Conservation (phyloP, 2,329 filamentous ascomycete genomes). For the Fusarium floridanum region DNA sequence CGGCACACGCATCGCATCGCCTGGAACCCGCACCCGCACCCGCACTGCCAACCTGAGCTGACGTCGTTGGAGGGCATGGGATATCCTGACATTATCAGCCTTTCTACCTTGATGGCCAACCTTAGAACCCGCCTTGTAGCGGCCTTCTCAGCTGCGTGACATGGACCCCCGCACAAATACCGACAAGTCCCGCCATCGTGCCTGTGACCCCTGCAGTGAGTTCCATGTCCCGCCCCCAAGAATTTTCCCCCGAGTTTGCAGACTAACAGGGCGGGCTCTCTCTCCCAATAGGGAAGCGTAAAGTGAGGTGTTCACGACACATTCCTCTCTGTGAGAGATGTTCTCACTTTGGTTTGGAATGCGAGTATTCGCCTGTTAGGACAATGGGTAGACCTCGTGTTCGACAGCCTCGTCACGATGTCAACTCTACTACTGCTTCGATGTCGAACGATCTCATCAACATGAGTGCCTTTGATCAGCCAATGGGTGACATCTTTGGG, state of each 20-base stretch:
- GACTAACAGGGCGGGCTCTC: background rate
- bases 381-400: slow-evolving; percentile 13
- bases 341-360: slow-evolving; percentile 31
- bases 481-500: background rate
- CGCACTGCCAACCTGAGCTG: background rate
- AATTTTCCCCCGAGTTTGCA: background rate
- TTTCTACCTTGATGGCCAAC: slow-evolving; percentile 5
- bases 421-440: background rate
- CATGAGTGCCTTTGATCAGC: background rate
- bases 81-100: slow-evolving; percentile 5
- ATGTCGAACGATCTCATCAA: background rate
- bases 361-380: slow-evolving; percentile 32
- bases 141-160: slow-evolving; percentile 8
- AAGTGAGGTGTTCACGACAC: slow-evolving; percentile 29
- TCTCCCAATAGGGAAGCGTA: slow-evolving; percentile 26
- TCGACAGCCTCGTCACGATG: background rate
- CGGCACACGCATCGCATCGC: background rate
- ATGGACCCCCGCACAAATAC: slow-evolving; percentile 27
- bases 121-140: slow-evolving; percentile 2
- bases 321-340: slow-evolving; percentile 33
- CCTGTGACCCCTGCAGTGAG: slow-evolving; percentile 34
- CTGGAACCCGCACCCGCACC: background rate
- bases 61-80: background rate
- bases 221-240: background rate
- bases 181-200: slow-evolving; percentile 34